phyloP scores from a whole-genome alignment of 78 protist genomes.

The Dictyostelium intermedium region DNA sequence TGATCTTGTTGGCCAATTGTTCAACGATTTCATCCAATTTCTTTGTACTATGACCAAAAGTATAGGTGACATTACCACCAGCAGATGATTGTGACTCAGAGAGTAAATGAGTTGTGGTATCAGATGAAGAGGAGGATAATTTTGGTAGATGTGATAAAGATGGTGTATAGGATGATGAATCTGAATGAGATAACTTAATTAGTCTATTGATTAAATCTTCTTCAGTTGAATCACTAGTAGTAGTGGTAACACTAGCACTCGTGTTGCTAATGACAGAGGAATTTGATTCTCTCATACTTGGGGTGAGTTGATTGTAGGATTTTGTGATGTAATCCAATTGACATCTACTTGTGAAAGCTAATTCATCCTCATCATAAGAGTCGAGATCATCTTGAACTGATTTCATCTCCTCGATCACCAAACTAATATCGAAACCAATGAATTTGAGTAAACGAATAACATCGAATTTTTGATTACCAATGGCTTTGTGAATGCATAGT shows the following conservation, averaged over 20 bases:
- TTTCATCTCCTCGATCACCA: background rate
- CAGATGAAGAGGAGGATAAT: background rate
- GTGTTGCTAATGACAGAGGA: background rate
- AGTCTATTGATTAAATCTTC: constrained; percentile 5
- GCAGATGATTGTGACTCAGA: background rate
- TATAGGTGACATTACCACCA: background rate
- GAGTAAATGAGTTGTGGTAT: background rate
- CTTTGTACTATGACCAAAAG: background rate
- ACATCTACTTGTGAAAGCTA: background rate
- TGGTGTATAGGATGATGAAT: background rate
- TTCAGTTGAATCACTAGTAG: background rate
- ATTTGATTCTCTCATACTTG: background rate
- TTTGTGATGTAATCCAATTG: background rate
- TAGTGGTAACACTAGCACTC: background rate
- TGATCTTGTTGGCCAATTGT: background rate
- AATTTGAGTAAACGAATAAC: constrained; percentile 7
- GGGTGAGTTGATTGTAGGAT: background rate
- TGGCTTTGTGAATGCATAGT: background rate
- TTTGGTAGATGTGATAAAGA: background rate
- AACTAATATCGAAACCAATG: constrained; percentile 7
- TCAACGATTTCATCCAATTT: constrained; percentile 4
- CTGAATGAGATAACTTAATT: background rate
- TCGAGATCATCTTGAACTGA: background rate
- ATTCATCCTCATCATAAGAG: background rate
- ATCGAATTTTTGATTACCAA: constrained; percentile 8